Evolutionary conservation across 805 yeast genomes (phyloP), one percentile per base, ranked within the genome.

Genomic region (Candida cerambycidarum): DNA sequence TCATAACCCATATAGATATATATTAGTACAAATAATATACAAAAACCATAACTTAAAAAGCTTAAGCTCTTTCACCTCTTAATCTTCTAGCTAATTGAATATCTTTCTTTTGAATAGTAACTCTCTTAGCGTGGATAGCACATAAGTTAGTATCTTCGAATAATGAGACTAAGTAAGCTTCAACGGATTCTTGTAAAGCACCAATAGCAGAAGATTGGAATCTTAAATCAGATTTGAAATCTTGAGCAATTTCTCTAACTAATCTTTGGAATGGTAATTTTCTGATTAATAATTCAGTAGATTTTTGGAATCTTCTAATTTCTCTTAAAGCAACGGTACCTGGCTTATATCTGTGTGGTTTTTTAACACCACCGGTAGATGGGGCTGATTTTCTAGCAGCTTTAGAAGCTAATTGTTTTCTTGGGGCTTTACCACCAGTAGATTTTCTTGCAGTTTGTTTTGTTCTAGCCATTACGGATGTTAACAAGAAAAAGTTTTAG

Each of bases 401-500:
- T 65, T 70, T 70, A 49, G 76, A 70, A 55, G 76, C 76, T 59
- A 70, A 68, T 58, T 70, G 76, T 59, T 70, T 70, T 70, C 76
- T 70, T 58, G 76, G 76, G 45, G 76, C 76, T 59, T 70, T 70
- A 62, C 76, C 76, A 65, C 76, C 76, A 50, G 76, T 70, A 47
- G 75, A 70, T 59, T 70, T 70, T 70, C 76, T 70, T 45, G 76
- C 76, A 43, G 76, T 70, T 68, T 70, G 76, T 55, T 70, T 70
- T 45, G 76, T 70, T 70, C 76, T 70, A 56, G 76, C 76, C 76
- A 70, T 70, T 47, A 53, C 50, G 57, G 69, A 89, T 89, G 96
- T 88, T 97, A 32, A 32, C 38, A 34, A 34, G 38, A 34, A 34
- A 34, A 16, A 3, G 71, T 97, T 97, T 73, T 90, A 97, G 82